phyloP scores from a whole-genome alignment of 805 yeast genomes.

The Tetrapisispora iriomotensis region DNA sequence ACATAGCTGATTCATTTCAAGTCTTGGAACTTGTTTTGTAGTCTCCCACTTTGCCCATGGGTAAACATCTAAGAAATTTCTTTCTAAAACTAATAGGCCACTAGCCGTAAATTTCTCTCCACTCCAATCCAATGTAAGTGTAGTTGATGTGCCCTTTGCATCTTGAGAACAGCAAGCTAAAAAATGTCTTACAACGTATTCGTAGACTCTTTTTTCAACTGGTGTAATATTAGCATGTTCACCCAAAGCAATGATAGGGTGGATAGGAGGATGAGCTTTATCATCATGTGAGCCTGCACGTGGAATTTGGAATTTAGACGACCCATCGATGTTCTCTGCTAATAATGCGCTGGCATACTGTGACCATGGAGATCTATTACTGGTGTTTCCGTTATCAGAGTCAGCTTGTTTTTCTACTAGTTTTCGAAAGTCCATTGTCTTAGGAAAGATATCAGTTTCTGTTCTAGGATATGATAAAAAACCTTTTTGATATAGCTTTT shows the following conservation, averaged over 20 bases:
- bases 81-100: conserved; percentile 66
- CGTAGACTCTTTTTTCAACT: conserved; percentile 65
- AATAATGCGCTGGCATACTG: conserved; percentile 43
- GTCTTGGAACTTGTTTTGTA: conserved; percentile 54
- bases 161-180: conserved; percentile 88
- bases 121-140: conserved; percentile 65
- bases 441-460: conserved; percentile 84
- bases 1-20: conserved; percentile 47
- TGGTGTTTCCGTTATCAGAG: conserved; percentile 23
- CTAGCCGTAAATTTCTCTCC: conserved; percentile 58
- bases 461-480: conserved; percentile 94
- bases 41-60: conserved; percentile 70
- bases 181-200: conserved; percentile 75
- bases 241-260: conserved; percentile 48
- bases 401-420: conserved; percentile 51
- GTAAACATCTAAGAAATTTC: conserved; percentile 74
- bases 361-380: conserved; percentile 76
- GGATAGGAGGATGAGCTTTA: conserved; percentile 97
- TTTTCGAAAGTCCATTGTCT: conserved; percentile 55
- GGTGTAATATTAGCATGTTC: conserved; percentile 18
- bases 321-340: conserved; percentile 17
- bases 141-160: conserved; percentile 67
- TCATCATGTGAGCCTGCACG: conserved; percentile 79
- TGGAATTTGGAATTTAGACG: conserved; percentile 46
- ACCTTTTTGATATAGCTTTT: conserved; percentile 74